Evolutionary conservation across 768 basidiomycete species (phyloP).

Genomic region (Agrocybe pediades): DNA sequence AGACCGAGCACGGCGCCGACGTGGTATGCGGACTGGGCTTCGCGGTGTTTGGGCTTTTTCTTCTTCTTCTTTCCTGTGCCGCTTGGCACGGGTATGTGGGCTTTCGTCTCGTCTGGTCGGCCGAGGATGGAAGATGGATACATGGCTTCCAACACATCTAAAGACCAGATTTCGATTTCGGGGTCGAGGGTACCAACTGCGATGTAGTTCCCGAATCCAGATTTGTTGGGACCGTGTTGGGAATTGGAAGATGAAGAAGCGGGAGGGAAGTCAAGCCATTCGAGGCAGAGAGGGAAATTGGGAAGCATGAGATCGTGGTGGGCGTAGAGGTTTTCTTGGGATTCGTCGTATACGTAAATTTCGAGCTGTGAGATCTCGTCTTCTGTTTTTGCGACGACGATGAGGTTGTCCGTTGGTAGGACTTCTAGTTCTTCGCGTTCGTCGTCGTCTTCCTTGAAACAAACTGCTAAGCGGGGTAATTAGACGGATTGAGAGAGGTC

Average conservation of each 20-base stretch:
- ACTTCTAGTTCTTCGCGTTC: conserved; percentile 92
- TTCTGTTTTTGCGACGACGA: conserved; percentile 93
- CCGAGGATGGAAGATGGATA: conserved; percentile 93
- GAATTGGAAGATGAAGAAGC: conserved; percentile 44
- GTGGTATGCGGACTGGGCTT: conserved; percentile 68
- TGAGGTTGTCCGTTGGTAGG: conserved; percentile 86
- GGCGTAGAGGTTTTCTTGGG: conserved; percentile 87
- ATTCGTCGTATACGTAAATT: conserved; percentile 94
- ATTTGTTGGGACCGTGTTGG: conserved; percentile 27
- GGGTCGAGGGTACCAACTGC: conserved; percentile 98
- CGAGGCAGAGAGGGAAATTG: conserved; percentile 96
- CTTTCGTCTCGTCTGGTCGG: conserved; percentile 79
- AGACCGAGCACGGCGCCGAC: conserved; percentile 93
- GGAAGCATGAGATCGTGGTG: conserved; percentile 99
- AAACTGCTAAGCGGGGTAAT: conserved; percentile 11
- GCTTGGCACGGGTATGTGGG: conserved; percentile 73
- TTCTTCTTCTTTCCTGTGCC: conserved; percentile 98
- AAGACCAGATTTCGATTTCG: conserved; percentile 98
- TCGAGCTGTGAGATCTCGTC: conserved; percentile 97
- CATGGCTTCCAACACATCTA: conserved; percentile 91
- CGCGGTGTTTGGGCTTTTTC: conserved; percentile 77
- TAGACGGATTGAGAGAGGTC: conserved; percentile 20
- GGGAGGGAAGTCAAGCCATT: conserved; percentile 98
- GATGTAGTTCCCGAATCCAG: conserved; percentile 82
- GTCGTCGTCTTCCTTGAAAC: conserved; percentile 66